Base-by-base conservation (phyloP, 768 basidiomycete genomes). In the Infundibulicybe gibba region DNA sequence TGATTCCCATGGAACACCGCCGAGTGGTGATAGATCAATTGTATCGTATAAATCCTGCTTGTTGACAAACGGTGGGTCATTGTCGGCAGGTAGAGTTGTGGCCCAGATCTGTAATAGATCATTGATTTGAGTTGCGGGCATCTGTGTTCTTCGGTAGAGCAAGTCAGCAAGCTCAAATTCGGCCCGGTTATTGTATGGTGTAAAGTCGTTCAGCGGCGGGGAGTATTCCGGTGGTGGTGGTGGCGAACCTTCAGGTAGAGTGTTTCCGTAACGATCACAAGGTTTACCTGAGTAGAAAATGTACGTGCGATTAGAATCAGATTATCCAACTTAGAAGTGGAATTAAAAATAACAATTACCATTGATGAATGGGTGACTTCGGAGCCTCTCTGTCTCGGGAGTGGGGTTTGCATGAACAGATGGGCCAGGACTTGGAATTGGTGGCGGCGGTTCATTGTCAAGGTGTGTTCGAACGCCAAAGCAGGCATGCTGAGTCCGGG, bases 1-100 rank as follows among this genome's bases (percentile, higher is more conserved):
- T 2, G 51, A 56, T 3, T 61, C 15, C 72, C 74, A 77, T 0
- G 69, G 62, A 9, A 59, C 58, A 20, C 67, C 65, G 8, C 70
- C 69, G 16, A 61, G 41, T 5, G 41, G 44, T n/a, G 64, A 72
- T 0, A 46, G 43, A 41, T 75, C 67, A 19, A 77, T 74, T 0
- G 55, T 59, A 0, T 35, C 21, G 31, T 68, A 62, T 3, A 73
- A 20, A 16, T 72, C 63, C 4, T 52, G 33, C 44, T 64, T 51
- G 32, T 60, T 55, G 1, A 43, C 21, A 44, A 69, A 74, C 0
- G 69, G 69, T 3, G 68, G 59, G 5, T 47, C 41, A 5, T 51
- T 41, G 11, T 57, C 56, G 2, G 47, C 25, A 9, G 40, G n/a
- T 10, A 50, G 32, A 13, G 49, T 43, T 2, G 53, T 44, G 21